A percentile compares a stretch with the other conserved stretches of the same genome.
Evolutionary conservation across 2,329 filamentous ascomycete genomes (phyloP).

Genomic region (Neofusicoccum ribis): DNA sequence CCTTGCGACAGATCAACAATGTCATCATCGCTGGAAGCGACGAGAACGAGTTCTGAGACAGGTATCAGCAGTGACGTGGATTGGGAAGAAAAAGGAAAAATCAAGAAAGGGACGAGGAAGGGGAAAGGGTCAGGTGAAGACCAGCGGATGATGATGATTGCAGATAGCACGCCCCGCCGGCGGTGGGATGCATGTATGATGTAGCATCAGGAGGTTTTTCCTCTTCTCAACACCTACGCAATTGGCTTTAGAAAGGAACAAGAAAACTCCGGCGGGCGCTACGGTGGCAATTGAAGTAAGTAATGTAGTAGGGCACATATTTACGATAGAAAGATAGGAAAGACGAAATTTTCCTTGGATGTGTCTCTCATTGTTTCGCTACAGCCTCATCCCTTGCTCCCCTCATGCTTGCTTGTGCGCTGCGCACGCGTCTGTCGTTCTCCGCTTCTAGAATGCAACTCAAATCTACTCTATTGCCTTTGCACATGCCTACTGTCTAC

Average conservation of each 20-base stretch:
- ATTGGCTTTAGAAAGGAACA: background rate
- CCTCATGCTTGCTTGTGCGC: background rate
- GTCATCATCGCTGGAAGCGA: constrained; percentile 88
- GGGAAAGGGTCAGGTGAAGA: background rate
- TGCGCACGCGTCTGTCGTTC: background rate
- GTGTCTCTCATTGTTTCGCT: background rate
- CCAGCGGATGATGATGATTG: background rate
- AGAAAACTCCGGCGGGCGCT: background rate
- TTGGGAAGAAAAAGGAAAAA: background rate
- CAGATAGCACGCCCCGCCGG: background rate
- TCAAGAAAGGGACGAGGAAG: background rate
- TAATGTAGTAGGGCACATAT: background rate
- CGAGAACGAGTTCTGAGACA: constrained; percentile 76
- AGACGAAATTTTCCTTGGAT: background rate
- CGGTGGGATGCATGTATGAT: background rate
- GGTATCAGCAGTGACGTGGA: background rate
- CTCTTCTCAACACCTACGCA: background rate
- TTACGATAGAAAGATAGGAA: background rate
- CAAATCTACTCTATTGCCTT: background rate
- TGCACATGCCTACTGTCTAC: no score
- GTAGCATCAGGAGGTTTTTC: background rate
- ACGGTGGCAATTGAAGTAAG: background rate
- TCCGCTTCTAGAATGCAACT: background rate
- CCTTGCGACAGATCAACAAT: constrained; percentile 67
- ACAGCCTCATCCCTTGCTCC: background rate